These are phyloP conservation scores for Sugiyamaella boreocaroliniensis DNA, from an alignment of 805 yeast genomes.

Conservation along the genomic window DNA sequence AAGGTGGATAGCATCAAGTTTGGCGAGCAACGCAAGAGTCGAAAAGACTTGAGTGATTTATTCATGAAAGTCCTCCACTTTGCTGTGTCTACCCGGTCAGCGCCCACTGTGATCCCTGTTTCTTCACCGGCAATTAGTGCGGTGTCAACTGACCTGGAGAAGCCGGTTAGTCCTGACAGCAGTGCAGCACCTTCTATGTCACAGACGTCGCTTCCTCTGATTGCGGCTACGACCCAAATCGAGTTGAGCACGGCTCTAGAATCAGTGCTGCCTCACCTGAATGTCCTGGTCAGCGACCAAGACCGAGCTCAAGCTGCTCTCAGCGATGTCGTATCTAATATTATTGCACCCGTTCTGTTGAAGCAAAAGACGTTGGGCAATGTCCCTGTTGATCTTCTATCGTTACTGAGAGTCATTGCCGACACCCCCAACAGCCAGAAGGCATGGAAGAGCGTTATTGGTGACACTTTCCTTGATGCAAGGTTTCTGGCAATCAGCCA, in stretches of 20 bases:
- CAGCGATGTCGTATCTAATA: conserved; percentile 46
- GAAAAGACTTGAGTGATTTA: conserved; percentile 50
- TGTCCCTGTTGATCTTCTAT: conserved; percentile 5
- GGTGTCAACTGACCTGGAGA: not conserved
- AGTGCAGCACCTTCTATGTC: not conserved
- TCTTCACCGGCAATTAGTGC: not conserved
- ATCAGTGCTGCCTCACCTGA: conserved; percentile 37
- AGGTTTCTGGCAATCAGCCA: conserved; percentile 43
- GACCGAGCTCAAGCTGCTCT: conserved; percentile 54
- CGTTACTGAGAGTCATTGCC: conserved; percentile 5
- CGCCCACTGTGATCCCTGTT: not conserved
- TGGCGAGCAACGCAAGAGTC: conserved; percentile 53
- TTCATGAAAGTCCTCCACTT: conserved; percentile 33
- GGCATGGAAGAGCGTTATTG: conserved; percentile 57
- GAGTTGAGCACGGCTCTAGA: conserved; percentile 41
- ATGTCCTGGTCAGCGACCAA: conserved; percentile 43
- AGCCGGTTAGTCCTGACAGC: not conserved
- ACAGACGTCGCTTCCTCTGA: not conserved
- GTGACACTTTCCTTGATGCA: conserved; percentile 59
- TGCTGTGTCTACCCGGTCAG: conserved; percentile 12
- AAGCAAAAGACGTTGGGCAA: conserved; percentile 35
- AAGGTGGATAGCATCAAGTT: conserved; percentile 54
- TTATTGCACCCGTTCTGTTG: conserved; percentile 44
- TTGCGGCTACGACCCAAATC: conserved; percentile 26
- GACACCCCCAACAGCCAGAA: conserved; percentile 35